Conservation (phyloP, 139 green algal genomes). For the Closterium sp. region DNA sequence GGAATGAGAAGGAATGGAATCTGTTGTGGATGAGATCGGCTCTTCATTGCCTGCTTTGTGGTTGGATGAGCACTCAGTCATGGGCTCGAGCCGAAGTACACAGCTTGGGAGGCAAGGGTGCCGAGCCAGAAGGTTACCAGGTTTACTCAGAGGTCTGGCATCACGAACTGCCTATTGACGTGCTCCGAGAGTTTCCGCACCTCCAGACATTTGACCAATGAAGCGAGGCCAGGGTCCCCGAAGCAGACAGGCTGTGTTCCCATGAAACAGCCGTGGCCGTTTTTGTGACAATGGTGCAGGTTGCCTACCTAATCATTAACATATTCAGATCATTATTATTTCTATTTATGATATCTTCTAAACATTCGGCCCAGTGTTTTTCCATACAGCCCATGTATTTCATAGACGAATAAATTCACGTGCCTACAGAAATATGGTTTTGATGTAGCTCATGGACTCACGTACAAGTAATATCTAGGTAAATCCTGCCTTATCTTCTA, state of each 20-base stretch:
- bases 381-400: too few relatives aligned
- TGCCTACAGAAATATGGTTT: too few relatives aligned
- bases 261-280: neutral
- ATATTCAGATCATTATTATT: neutral
- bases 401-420: too few relatives aligned
- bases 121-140: neutral
- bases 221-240: neutral
- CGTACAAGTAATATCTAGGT: too few relatives aligned
- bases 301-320: neutral
- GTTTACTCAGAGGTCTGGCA: too few relatives aligned
- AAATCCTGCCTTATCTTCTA: too few relatives aligned
- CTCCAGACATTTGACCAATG: neutral
- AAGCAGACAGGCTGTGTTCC: neutral
- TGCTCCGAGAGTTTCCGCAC: neutral
- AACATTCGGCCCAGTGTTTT: too few relatives aligned
- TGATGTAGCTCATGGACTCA: too few relatives aligned
- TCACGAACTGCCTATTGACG: neutral
- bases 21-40: neutral
- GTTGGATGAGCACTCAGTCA: neutral
- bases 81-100: neutral
- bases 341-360: neutral
- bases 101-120: neutral
- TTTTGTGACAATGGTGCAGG: neutral
- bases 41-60: neutral
- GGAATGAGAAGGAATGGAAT: neutral